Percentiles rank a stretch among this genome's conserved stretches.
Conservation (phyloP, 2,329 filamentous ascomycete genomes). For the Nemania serpens region DNA sequence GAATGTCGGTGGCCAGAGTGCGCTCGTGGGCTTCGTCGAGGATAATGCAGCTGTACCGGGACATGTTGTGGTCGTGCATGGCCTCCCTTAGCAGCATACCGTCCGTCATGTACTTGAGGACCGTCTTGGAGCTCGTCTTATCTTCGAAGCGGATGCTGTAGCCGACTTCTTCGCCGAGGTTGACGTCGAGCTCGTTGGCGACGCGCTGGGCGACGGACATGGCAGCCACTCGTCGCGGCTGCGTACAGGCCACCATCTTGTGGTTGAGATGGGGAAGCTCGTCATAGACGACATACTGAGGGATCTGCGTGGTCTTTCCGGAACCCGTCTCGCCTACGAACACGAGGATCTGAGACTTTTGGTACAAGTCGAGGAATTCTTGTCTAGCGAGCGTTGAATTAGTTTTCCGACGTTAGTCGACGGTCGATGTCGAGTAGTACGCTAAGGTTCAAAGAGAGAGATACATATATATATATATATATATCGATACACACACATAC, state of each 20-base stretch:
- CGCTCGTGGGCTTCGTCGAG: slow-evolving; percentile 98
- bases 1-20: slow-evolving; percentile 93
- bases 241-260: slow-evolving; percentile 96
- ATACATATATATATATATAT: no score
- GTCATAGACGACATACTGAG: slow-evolving; percentile 96
- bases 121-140: slow-evolving; percentile 82
- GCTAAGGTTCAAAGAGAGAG: no score
- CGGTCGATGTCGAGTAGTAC: no score
- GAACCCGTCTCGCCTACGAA: slow-evolving; percentile 99
- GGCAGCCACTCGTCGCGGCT: slow-evolving; percentile 94
- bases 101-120: slow-evolving; percentile 99
- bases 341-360: slow-evolving; percentile 92
- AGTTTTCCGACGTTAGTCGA: no score
- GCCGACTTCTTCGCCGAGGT: slow-evolving; percentile 90
- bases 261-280: slow-evolving; percentile 84
- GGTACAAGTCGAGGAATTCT: slow-evolving; percentile 93
- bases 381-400: slow-evolving; percentile 56
- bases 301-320: slow-evolving; percentile 98
- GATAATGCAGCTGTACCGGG: slow-evolving; percentile 95
- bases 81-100: slow-evolving; percentile 97
- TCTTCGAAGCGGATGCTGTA: slow-evolving; percentile 99
- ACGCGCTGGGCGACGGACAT: slow-evolving; percentile 99
- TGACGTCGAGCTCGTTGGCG: slow-evolving; percentile 93
- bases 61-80: slow-evolving; percentile 92
- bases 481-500: no score